Base-by-base conservation (phyloP, 257 asterid species). In the Solanum piurae region DNA sequence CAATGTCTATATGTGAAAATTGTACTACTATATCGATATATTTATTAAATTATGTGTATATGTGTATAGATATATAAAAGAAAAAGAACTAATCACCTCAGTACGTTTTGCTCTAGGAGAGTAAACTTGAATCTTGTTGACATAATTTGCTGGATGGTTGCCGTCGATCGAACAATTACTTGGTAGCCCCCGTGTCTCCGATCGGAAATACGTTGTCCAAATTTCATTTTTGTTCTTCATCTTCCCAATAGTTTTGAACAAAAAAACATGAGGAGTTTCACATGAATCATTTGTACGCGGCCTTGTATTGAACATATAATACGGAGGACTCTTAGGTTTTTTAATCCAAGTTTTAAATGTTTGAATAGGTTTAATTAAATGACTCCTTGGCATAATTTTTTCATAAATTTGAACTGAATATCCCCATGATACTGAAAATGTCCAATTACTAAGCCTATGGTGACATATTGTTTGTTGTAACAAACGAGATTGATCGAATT, bases 291-390 rank as follows among this genome's bases (percentile, higher is more conserved):
- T 34, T 73, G 1, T 8, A 34, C 5, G n/a, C 16, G 16, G 12
- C 9, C 46, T 20, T 1, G 46, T 36, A 20, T 73, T 73, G 34
- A 73, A 73, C 80, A 73, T 34, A 12, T 73, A 73, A 34, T 73
- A 73, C 0, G 80, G 80, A 73, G 82, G 49, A 34, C 38, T 73
- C 4, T 73, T 12, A 36, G 82, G 49, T 9, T 36, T 73, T 5
- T 21, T 11, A 0, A 87, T 89, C 94, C 96, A 93, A 1, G 92
- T 88, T 38, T 8, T 72, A 37, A 94, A 94, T 2, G 95, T 92
- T 31, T 92, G 94, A 18, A 94, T 88, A 9, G 94, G 95, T 75
- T 62, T 79, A 42, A 91, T 36, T 73, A 73, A 73, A 73, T 73
- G 27, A 73, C 82, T 34, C 1, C 29, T 34, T 10, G 29, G 18